Conservation (phyloP, 768 basidiomycete species). For the Scleroderma citrinum region DNA sequence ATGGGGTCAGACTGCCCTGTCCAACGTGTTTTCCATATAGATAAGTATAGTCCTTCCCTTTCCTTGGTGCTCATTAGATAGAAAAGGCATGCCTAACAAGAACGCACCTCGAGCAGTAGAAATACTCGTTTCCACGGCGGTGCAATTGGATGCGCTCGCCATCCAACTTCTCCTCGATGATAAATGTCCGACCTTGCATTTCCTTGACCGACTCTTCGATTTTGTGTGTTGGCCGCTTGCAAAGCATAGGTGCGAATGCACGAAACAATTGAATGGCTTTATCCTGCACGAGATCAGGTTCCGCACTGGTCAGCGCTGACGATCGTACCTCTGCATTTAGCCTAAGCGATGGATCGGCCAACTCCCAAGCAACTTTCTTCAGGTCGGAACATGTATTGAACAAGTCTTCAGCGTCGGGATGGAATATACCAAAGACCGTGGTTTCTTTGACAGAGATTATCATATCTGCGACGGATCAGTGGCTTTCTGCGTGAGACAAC, state of each 20-base stretch:
- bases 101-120: constrained; percentile 81
- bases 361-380: constrained; percentile 86
- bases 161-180: constrained; percentile 96
- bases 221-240: constrained; percentile 77
- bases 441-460: constrained; percentile 91
- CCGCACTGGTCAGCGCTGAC: too few species aligned
- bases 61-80: constrained; percentile 40
- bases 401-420: constrained; percentile 88
- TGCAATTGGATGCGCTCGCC: constrained; percentile 97
- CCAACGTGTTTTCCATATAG: constrained; percentile 85
- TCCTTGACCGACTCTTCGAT: constrained; percentile 80
- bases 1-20: constrained; percentile 83
- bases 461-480: constrained; percentile 55
- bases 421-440: constrained; percentile 85
- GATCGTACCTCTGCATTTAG: constrained; percentile 50
- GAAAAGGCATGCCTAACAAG: not conserved
- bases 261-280: constrained; percentile 78
- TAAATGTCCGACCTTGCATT: constrained; percentile 74
- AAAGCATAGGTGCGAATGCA: constrained; percentile 92
- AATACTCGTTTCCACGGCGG: constrained; percentile 85
- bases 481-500: not conserved
- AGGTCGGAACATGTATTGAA: constrained; percentile 97
- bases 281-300: constrained; percentile 46
- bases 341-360: constrained; percentile 70
- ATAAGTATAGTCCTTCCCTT: constrained; percentile 87